phyloP scores from a whole-genome alignment of 2,329 filamentous ascomycete genomes.

The Leptographium wingfieldii region DNA sequence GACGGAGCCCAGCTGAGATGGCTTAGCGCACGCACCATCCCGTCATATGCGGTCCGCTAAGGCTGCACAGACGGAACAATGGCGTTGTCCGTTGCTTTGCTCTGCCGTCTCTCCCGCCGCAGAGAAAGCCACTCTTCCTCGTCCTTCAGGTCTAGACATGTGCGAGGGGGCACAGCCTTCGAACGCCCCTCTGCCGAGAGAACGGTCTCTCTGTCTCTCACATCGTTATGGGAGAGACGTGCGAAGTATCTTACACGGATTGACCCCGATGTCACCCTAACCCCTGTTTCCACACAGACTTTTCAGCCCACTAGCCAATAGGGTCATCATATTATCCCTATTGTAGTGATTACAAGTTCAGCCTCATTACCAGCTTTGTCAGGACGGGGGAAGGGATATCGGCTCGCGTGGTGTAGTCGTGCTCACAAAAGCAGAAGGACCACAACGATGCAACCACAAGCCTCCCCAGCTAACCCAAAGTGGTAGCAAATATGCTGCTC shows the following conservation, averaged over 20 bases:
- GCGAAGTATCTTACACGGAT: neutral
- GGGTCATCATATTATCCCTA: neutral
- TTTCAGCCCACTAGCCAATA: neutral
- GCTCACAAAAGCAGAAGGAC: neutral
- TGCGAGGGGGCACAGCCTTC: no score
- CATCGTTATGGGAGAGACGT: neutral
- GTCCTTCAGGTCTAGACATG: no score
- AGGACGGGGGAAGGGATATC: neutral
- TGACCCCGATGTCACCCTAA: neutral
- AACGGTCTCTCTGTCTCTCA: no score
- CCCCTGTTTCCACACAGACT: neutral
- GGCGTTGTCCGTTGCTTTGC: neutral
- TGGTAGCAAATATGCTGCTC: neutral
- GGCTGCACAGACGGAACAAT: neutral
- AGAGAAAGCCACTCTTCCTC: no score
- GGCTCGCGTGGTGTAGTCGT: neutral
- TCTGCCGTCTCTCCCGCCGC: neutral
- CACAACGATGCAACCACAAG: neutral
- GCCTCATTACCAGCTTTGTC: neutral
- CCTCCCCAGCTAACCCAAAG: neutral
- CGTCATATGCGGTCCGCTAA: neutral
- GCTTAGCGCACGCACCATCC: neutral
- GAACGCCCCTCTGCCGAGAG: no score
- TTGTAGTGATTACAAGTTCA: neutral
- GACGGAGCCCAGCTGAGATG: neutral